Evolutionary conservation across 768 basidiomycete species (phyloP).

Genomic region (Hirschioporus abietinus): DNA sequence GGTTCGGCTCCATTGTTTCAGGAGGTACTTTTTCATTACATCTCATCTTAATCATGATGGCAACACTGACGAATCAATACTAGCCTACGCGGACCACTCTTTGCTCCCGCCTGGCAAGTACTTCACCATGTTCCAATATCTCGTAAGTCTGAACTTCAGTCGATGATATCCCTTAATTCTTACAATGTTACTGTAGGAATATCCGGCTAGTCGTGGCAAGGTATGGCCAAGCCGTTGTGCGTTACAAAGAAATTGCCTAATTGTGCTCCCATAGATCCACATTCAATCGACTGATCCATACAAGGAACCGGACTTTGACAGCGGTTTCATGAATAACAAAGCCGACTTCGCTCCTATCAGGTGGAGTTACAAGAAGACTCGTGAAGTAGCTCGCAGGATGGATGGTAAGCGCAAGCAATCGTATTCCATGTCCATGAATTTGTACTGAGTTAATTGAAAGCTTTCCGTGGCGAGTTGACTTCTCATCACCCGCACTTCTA

Average conservation of each 20-base stretch:
- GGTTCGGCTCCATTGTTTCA: conserved; percentile 64
- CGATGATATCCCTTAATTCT: neutral
- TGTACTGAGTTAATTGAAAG: conserved; percentile 23
- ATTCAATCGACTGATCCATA: conserved; percentile 57
- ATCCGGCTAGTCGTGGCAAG: conserved; percentile 70
- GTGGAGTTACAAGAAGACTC: conserved; percentile 75
- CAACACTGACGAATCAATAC: conserved; percentile 1
- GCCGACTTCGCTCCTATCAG: conserved; percentile 72
- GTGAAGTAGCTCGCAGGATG: conserved; percentile 68
- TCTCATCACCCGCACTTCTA: conserved; percentile 75
- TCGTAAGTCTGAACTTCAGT: conserved; percentile 18
- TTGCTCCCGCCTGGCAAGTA: conserved; percentile 69
- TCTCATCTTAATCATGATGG: neutral
- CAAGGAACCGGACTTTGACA: conserved; percentile 58
- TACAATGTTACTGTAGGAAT: conserved; percentile 37
- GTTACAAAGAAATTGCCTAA: neutral
- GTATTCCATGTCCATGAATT: neutral
- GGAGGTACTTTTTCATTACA: conserved; percentile 33
- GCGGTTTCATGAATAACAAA: conserved; percentile 77
- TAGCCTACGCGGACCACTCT: conserved; percentile 65
- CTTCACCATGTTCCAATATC: conserved; percentile 46
- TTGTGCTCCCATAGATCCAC: conserved; percentile 42
- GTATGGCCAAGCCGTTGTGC: conserved; percentile 22
- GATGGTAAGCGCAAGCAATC: conserved; percentile 36
- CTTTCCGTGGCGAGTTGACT: conserved; percentile 66